phyloP scores from a whole-genome alignment of 2,329 filamentous ascomycete genomes.

The Sporothrix pseudoabietina region DNA sequence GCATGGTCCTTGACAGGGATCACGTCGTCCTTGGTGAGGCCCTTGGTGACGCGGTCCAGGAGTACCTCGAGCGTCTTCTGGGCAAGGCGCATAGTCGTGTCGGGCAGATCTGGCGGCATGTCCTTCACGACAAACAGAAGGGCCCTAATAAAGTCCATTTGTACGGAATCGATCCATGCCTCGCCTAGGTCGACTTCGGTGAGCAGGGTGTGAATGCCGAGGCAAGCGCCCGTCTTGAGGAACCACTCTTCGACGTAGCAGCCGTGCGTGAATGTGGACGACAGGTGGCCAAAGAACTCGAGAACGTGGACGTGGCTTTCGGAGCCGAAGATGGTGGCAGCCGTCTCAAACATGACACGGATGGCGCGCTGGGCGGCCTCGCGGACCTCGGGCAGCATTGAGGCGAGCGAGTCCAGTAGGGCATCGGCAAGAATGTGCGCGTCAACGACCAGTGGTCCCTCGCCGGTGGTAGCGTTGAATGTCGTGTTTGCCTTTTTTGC shows the following conservation, averaged over 20 bases:
- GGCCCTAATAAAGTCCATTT: slow-evolving; percentile 86
- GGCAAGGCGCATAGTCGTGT: slow-evolving; percentile 80
- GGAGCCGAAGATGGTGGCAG: slow-evolving; percentile 76
- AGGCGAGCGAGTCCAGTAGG: slow-evolving; percentile 85
- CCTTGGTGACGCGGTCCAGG: slow-evolving; percentile 75
- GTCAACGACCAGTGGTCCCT: slow-evolving; percentile 85
- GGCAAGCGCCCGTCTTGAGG: slow-evolving; percentile 87
- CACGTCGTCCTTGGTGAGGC: slow-evolving; percentile 74
- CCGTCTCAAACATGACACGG: slow-evolving; percentile 73
- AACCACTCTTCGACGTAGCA: slow-evolving; percentile 99
- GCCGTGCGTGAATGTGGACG: slow-evolving; percentile 84
- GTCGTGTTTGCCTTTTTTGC: slow-evolving; percentile 74
- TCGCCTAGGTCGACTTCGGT: slow-evolving; percentile 84
- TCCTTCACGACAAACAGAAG: slow-evolving; percentile 98
- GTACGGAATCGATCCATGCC: slow-evolving; percentile 76
- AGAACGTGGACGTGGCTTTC: slow-evolving; percentile 71
- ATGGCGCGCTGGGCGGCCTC: slow-evolving; percentile 81
- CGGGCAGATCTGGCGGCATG: slow-evolving; percentile 90
- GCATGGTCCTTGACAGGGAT: slow-evolving; percentile 22
- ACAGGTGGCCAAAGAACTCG: slow-evolving; percentile 81
- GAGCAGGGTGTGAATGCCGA: slow-evolving; percentile 86
- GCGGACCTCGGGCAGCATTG: slow-evolving; percentile 76
- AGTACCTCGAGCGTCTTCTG: slow-evolving; percentile 81
- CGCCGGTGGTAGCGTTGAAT: slow-evolving; percentile 83
- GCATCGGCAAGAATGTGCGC: slow-evolving; percentile 86